Conservation (phyloP, 2,329 filamentous ascomycete genomes). For the Colletotrichum sp. region DNA sequence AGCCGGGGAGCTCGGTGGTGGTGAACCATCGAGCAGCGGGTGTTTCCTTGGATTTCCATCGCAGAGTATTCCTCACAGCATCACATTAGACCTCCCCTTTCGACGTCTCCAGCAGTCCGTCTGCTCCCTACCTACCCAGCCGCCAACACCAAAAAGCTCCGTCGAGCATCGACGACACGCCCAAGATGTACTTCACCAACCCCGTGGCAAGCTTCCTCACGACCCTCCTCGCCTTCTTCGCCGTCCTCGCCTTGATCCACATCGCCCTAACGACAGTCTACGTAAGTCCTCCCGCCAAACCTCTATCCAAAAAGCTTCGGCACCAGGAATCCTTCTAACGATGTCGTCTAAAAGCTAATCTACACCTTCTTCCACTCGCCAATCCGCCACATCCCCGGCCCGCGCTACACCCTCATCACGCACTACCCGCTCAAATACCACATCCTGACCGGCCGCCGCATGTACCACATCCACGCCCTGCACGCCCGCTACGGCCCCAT, state of each 20-base stretch:
- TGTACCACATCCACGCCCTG: constrained; percentile 11
- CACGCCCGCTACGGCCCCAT: not conserved
- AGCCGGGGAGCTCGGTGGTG: not conserved
- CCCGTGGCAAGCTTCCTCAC: not conserved
- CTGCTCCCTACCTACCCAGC: not conserved
- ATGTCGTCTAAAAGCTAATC: not conserved
- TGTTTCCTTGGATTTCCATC: not conserved
- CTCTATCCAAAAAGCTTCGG: not conserved
- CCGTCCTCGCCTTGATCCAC: not conserved
- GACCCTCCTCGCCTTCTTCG: not conserved
- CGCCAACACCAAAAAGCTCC: not conserved
- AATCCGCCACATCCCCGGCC: constrained; percentile 8
- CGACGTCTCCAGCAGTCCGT: not conserved
- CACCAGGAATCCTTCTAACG: not conserved
- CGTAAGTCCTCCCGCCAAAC: not conserved
- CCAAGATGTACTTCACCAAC: not conserved
- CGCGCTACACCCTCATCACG: constrained; percentile 1
- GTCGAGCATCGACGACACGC: not conserved
- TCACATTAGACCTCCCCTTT: not conserved
- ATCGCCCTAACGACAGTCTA: not conserved
- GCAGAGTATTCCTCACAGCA: not conserved
- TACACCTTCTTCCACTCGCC: not conserved
- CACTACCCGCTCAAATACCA: not conserved
- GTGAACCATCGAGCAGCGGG: not conserved
- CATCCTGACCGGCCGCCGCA: constrained; percentile 1